Conservation (phyloP, 768 basidiomycete species). For the Dioszegia crocea region DNA sequence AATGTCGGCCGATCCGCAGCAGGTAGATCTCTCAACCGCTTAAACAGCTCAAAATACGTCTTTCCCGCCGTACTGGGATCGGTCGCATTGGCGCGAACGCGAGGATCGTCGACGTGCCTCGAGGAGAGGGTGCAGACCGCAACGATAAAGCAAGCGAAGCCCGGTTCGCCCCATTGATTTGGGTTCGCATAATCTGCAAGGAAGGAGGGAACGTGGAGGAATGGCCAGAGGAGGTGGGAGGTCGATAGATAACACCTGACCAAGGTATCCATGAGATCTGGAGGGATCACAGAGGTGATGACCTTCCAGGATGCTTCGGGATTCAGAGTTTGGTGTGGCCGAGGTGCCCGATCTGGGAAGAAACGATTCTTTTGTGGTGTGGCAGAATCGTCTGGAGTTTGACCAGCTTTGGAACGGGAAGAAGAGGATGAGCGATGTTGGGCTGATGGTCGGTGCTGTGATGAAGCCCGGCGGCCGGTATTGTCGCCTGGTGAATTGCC, state of each 20-base stretch:
- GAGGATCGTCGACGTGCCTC: slow-evolving; percentile 85
- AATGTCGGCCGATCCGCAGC: slow-evolving; percentile 82
- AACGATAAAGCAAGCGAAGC: slow-evolving; percentile 91
- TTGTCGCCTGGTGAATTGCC: slow-evolving; percentile 33
- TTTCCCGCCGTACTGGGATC: slow-evolving; percentile 86
- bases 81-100: slow-evolving; percentile 73
- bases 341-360: slow-evolving; percentile 78
- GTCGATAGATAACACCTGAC: slow-evolving; percentile 69
- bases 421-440: neutral
- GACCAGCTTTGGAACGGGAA: neutral
- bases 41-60: slow-evolving; percentile 86
- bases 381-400: neutral
- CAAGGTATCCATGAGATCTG: slow-evolving; percentile 83
- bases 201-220: slow-evolving; percentile 86
- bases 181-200: slow-evolving; percentile 87
- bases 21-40: slow-evolving; percentile 77
- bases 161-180: slow-evolving; percentile 90
- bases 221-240: slow-evolving; percentile 87
- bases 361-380: slow-evolving; percentile 30
- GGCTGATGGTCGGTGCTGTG: neutral
- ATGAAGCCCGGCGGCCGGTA: slow-evolving; percentile 13
- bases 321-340: slow-evolving; percentile 68
- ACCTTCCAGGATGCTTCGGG: slow-evolving; percentile 83
- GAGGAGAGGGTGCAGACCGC: slow-evolving; percentile 86
- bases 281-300: slow-evolving; percentile 77